Evolutionary conservation across 441 rosid genomes (phyloP).

Genomic region (Francoa sonchifolia): DNA sequence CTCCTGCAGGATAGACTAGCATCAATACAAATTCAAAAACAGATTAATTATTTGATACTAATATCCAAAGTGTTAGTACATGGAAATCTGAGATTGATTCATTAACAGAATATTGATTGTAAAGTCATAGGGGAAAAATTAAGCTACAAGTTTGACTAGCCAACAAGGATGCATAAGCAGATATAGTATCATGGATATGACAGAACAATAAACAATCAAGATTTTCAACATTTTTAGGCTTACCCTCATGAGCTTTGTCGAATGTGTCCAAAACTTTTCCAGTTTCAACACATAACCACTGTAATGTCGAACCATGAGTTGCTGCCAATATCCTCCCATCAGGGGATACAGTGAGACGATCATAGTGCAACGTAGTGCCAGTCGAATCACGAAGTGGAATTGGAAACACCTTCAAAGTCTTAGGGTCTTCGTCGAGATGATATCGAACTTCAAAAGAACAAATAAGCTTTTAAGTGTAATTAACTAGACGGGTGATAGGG

Average conservation of each 20-base stretch:
- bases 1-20: slow-evolving; percentile 36
- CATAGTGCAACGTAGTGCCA: slow-evolving; percentile 61
- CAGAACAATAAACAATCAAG: not conserved
- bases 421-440: slow-evolving; percentile 96
- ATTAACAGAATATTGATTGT: not conserved
- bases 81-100: not conserved
- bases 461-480: too few relatives aligned
- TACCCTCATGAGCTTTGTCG: slow-evolving; percentile 89
- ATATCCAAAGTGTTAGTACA: not conserved
- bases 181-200: not conserved
- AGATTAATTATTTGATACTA: not conserved
- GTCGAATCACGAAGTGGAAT: slow-evolving; percentile 61
- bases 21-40: slow-evolving; percentile 7
- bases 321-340: slow-evolving; percentile 83
- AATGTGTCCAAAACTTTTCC: slow-evolving; percentile 77
- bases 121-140: not conserved
- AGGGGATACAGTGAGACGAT: slow-evolving; percentile 70
- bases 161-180: not conserved
- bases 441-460: slow-evolving; percentile 63
- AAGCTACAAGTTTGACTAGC: not conserved
- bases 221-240: slow-evolving; percentile 2
- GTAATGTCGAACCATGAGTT: slow-evolving; percentile 65
- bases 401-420: slow-evolving; percentile 75
- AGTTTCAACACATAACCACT: slow-evolving; percentile 79
- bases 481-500: too few relatives aligned